Conservation (phyloP, 805 yeast genomes). For the Sugiyamaella lignohabitans region DNA sequence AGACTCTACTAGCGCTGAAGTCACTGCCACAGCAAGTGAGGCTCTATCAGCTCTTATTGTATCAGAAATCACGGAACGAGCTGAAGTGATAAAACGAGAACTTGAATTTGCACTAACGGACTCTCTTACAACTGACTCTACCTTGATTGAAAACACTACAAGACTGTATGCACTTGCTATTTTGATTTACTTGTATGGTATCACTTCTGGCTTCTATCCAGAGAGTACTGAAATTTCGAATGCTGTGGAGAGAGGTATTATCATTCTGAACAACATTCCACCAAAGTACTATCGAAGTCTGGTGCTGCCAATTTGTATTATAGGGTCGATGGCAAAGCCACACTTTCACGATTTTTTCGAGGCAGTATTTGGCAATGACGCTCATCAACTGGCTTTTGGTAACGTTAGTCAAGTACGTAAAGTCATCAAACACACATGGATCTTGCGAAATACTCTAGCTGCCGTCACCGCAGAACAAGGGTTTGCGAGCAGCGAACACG, state of each 20-base stretch:
- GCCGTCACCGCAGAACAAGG: neutral
- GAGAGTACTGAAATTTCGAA: conserved; percentile 6
- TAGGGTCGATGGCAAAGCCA: conserved; percentile 9
- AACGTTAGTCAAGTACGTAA: conserved; percentile 3
- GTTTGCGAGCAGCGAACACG: neutral
- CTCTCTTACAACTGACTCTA: neutral
- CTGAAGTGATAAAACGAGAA: neutral
- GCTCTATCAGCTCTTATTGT: neutral
- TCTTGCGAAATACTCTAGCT: neutral
- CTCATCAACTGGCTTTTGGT: conserved; percentile 3
- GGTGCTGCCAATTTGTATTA: conserved; percentile 9
- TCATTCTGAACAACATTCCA: conserved; percentile 4
- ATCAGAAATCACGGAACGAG: conserved; percentile 2
- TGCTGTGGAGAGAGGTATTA: conserved; percentile 8
- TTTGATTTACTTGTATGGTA: conserved; percentile 8
- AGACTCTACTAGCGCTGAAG: neutral
- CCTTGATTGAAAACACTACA: conserved; percentile 8
- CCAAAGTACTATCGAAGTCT: conserved; percentile 7
- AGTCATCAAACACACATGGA: conserved; percentile 7
- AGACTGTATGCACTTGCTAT: conserved; percentile 11
- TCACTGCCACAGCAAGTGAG: neutral
- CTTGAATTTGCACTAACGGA: conserved; percentile 4
- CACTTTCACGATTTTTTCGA: neutral
- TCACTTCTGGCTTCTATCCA: conserved; percentile 10
- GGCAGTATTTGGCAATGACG: neutral